These are phyloP conservation scores for Fraxinus baroniana DNA, from an alignment of 305 asterid genomes.

Conservation along the genomic window DNA sequence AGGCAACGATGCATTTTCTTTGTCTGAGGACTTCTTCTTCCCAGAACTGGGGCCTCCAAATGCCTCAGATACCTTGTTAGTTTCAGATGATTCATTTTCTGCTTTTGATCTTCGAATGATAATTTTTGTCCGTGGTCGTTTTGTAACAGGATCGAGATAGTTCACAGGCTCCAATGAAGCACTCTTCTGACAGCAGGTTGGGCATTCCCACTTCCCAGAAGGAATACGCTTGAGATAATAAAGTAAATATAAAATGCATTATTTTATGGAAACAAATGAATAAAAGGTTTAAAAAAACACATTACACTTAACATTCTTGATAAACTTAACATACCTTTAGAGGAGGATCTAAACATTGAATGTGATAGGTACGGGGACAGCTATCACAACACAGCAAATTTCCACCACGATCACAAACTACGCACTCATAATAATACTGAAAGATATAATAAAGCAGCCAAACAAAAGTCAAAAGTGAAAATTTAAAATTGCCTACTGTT, in stretches of 20 bases:
- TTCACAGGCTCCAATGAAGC: constrained; percentile 42
- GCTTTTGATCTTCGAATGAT: constrained; percentile 57
- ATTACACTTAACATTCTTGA: background rate
- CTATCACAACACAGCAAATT: constrained; percentile 57
- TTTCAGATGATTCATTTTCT: constrained; percentile 43
- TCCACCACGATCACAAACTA: constrained; percentile 68
- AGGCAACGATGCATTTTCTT: constrained; percentile 45
- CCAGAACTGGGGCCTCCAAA: constrained; percentile 45
- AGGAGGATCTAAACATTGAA: constrained; percentile 64
- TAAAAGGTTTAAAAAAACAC: background rate
- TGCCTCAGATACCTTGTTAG: constrained; percentile 43
- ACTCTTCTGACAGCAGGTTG: constrained; percentile 50
- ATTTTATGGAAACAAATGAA: constrained; percentile 22
- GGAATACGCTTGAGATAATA: constrained; percentile 57
- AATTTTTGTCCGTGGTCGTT: constrained; percentile 62
- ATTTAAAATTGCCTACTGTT: constrained; percentile 21
- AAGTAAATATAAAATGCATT: constrained; percentile 20
- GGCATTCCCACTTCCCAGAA: constrained; percentile 82
- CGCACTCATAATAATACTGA: constrained; percentile 90
- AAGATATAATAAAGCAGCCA: constrained; percentile 21
- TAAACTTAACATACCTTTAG: constrained; percentile 48
- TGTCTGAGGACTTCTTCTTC: constrained; percentile 51
- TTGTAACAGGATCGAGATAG: constrained; percentile 48
- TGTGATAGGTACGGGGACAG: constrained; percentile 60
- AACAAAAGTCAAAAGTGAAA: background rate